Evolutionary conservation across 1,284 basidiomycete genomes (phyloP), one percentile per base, ranked within the genome.

Genomic region (Ceratobasidium sp.): DNA sequence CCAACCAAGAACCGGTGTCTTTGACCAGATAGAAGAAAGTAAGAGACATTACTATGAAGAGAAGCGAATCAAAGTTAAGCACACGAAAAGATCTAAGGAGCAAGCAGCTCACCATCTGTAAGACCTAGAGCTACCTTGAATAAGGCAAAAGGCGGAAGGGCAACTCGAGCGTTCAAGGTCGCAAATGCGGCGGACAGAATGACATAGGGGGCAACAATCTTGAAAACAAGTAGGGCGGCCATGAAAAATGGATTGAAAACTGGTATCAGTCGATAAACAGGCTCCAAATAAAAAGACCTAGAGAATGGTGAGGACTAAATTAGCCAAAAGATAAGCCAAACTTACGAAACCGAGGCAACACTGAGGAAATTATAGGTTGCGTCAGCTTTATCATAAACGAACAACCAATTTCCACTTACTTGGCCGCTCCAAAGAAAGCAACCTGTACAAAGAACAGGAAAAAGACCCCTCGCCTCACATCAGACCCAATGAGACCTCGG

Each of bases 391-490:
- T 21, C 28, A 34, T 18, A 52, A 28, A 61, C 21, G 1, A 34
- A 39, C 28, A n/a, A 1, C 30, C 21, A 41, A 16, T 16, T 23
- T n/a, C 4, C 3, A 85, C 91, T 79, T 80, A 92, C 92, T 93
- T 93, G 81, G 92, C 92, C 36, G 89, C 93, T 12, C 93, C 94
- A 78, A 95, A 94, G 81, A 96, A 96, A 2, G 90, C 93, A 59
- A 93, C 86, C 77, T 96, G 93, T 2, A 95, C 89, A 77, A 95
- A 93, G 79, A 94, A 92, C 73, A 96, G 81, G 82, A 94, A 96
- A 79, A 93, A 92, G 26, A 95, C 75, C 0, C 91, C 92, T 64
- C 93, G 88, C 36, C 93, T 81, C 12, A 94, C 80, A 76, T 94
- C 91, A 48, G 89, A 88, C 34, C 81, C 78, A 59, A 82, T 83